These are phyloP conservation scores for Candida odintsovae DNA, from an alignment of 805 yeast species.

Conservation along the genomic window DNA sequence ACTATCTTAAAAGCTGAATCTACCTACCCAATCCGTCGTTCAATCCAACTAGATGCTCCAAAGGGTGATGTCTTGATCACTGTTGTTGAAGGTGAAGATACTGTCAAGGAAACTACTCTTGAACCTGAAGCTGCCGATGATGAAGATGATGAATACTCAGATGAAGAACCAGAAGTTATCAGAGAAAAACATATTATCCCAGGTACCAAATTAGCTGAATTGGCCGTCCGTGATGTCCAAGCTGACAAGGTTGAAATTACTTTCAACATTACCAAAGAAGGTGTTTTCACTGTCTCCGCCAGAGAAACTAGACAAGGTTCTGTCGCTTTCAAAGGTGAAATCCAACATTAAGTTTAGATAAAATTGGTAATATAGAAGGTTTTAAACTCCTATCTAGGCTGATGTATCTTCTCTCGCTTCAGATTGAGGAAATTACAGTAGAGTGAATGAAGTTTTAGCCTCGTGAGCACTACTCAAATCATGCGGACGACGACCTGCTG, in stretches of 20 bases:
- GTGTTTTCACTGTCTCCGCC: slow-evolving; percentile 52
- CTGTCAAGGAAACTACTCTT: slow-evolving; percentile 73
- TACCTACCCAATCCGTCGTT: slow-evolving; percentile 83
- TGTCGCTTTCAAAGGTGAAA: slow-evolving; percentile 51
- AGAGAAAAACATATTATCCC: slow-evolving; percentile 70
- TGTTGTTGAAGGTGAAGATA: slow-evolving; percentile 81
- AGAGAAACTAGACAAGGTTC: slow-evolving; percentile 60
- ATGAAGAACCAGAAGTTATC: slow-evolving; percentile 86
- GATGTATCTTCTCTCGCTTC: not conserved
- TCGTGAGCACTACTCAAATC: too few species aligned
- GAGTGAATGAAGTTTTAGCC: too few species aligned
- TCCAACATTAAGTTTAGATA: slow-evolving; percentile 5
- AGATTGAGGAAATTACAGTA: too few species aligned
- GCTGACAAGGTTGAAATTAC: slow-evolving; percentile 61
- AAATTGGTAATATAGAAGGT: not conserved
- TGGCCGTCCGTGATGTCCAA: slow-evolving; percentile 66
- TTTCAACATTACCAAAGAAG: slow-evolving; percentile 53
- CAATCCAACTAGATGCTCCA: slow-evolving; percentile 56
- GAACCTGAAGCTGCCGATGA: slow-evolving; percentile 55
- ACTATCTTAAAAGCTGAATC: slow-evolving; percentile 78
- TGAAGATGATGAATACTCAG: slow-evolving; percentile 49
- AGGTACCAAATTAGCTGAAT: slow-evolving; percentile 70
- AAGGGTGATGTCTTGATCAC: slow-evolving; percentile 60
- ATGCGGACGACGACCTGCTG: too few species aligned
- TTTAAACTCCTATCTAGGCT: too few species aligned